Percentiles rank a stretch among this genome's conserved stretches.
These are phyloP conservation scores for Emmonsiellopsis sp. DNA, from an alignment of 2,329 filamentous ascomycete species.

Conservation along the genomic window DNA sequence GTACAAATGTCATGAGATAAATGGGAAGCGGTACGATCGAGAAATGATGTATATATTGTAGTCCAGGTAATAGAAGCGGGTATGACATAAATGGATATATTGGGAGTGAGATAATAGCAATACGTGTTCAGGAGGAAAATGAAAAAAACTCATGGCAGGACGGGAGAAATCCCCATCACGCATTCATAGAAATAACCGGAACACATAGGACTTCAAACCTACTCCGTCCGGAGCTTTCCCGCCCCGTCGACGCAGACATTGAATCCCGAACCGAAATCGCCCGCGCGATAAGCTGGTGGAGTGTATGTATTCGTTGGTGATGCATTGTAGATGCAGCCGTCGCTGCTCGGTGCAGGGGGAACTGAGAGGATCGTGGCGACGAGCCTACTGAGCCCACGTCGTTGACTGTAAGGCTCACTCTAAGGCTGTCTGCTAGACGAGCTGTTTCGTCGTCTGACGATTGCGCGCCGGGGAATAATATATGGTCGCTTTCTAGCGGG, in stretches of 20 bases:
- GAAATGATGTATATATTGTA: neutral
- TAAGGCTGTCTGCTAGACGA: neutral
- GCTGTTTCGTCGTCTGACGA: neutral
- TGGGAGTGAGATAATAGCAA: neutral
- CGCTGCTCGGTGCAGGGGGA: conserved; percentile 1
- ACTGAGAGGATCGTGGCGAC: neutral
- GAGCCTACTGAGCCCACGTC: neutral
- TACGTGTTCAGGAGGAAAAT: neutral
- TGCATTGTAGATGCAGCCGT: neutral
- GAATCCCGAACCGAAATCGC: conserved; percentile 6
- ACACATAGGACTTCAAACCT: conserved; percentile 7
- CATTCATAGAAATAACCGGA: conserved; percentile 10
- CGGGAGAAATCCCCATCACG: neutral
- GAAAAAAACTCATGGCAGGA: neutral
- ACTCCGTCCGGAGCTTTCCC: neutral
- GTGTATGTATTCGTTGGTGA: conserved; percentile 9
- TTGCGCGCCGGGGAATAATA: conserved; percentile 3
- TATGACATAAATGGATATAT: neutral
- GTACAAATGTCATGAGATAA: neutral
- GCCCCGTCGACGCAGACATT: neutral
- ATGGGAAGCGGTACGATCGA: neutral
- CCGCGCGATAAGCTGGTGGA: conserved; percentile 12
- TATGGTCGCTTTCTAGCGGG: conserved; percentile 14
- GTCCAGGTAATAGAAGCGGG: too few species aligned
- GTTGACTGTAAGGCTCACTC: neutral